These are phyloP conservation scores for Corymbia citriodora DNA, from an alignment of 441 rosid genomes.

Conservation along the genomic window DNA sequence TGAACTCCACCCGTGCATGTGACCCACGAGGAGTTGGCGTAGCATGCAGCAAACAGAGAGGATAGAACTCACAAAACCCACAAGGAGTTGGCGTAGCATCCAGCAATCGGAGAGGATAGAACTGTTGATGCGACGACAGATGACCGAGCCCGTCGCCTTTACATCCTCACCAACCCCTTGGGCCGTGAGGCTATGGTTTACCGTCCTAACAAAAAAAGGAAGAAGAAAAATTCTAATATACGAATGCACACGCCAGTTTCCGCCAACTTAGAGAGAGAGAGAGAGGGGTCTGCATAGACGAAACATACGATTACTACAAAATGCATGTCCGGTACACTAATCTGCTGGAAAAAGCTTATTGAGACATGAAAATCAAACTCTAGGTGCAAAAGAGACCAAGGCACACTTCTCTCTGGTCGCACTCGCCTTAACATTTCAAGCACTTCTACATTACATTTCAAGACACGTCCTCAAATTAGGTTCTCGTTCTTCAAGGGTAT, in stretches of 20 bases:
- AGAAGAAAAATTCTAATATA: neutral
- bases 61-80: neutral
- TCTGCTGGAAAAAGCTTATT: neutral
- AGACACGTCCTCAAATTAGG: neutral
- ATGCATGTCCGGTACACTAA: neutral
- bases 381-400: neutral
- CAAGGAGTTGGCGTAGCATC: neutral
- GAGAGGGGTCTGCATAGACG: neutral
- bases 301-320: neutral
- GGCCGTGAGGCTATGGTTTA: neutral
- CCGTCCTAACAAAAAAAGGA: neutral
- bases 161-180: neutral
- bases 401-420: neutral
- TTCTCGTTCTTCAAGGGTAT: slow-evolving; percentile 17
- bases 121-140: neutral
- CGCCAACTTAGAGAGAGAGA: neutral
- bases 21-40: neutral
- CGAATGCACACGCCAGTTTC: neutral
- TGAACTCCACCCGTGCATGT: neutral
- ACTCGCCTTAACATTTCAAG: neutral
- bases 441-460: neutral
- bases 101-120: neutral
- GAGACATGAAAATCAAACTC: neutral
- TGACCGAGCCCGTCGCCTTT: neutral
- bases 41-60: neutral